Percentiles rank a stretch among this genome's conserved stretches.
phyloP scores from a whole-genome alignment of 768 basidiomycete genomes.

The Lentinula aciculospora region DNA sequence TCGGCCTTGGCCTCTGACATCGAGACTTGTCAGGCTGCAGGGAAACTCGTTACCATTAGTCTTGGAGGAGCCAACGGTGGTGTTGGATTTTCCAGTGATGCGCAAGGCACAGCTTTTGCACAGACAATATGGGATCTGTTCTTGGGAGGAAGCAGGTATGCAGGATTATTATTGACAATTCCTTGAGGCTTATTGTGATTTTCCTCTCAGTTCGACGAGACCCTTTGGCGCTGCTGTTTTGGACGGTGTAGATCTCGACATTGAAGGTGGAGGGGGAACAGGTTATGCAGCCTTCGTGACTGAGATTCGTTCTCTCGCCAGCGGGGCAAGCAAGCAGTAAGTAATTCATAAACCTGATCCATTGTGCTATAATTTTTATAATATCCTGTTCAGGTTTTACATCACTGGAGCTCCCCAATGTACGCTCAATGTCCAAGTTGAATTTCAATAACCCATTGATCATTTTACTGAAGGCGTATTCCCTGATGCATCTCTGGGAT shows the following conservation, averaged over 20 bases:
- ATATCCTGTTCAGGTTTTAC: slow-evolving; percentile 43
- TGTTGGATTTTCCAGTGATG: slow-evolving; percentile 53
- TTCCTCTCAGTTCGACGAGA: slow-evolving; percentile 43
- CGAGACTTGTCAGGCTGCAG: slow-evolving; percentile 55
- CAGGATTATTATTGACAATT: background rate
- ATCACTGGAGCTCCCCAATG: slow-evolving; percentile 54
- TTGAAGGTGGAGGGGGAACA: slow-evolving; percentile 57
- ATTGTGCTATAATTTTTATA: background rate
- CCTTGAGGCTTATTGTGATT: slow-evolving; percentile 10
- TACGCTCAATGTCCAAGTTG: background rate
- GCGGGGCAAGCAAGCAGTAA: slow-evolving; percentile 49
- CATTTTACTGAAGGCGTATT: slow-evolving; percentile 35
- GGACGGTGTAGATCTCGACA: slow-evolving; percentile 77
- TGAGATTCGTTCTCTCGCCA: slow-evolving; percentile 44
- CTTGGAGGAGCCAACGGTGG: slow-evolving; percentile 60
- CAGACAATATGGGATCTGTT: slow-evolving; percentile 71
- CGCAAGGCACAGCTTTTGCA: slow-evolving; percentile 54
- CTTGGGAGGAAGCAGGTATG: slow-evolving; percentile 43
- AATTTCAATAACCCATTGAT: background rate
- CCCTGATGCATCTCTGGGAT: slow-evolving; percentile 58
- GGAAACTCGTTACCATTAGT: slow-evolving; percentile 55
- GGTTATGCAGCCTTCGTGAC: slow-evolving; percentile 53
- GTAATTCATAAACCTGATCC: slow-evolving; percentile 1
- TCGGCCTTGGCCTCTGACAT: slow-evolving; percentile 56
- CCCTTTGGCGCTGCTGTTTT: slow-evolving; percentile 70